Percentiles rank a stretch among this genome's conserved stretches.
phyloP scores from a whole-genome alignment of 345 rosid genomes.

The Linum usitatissimum region DNA sequence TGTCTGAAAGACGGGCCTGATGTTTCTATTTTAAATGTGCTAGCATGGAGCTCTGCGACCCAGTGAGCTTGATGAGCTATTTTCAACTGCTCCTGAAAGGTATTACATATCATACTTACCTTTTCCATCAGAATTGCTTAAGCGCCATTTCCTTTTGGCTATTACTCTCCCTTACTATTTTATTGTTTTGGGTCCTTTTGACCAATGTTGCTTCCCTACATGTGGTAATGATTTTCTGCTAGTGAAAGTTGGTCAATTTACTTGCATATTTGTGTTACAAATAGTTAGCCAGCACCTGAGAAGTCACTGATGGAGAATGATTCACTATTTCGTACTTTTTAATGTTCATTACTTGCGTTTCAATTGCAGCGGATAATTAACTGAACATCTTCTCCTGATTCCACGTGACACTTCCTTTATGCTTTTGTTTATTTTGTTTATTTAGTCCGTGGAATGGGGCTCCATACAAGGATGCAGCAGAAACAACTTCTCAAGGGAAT shows the following conservation, averaged over 20 bases:
- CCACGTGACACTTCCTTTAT: neutral
- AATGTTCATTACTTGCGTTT: slow-evolving; percentile 3
- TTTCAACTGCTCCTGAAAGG: slow-evolving; percentile 78
- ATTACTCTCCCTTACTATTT: neutral
- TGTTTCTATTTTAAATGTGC: slow-evolving; percentile 20
- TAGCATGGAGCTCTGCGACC: slow-evolving; percentile 67
- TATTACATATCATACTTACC: slow-evolving; percentile 5
- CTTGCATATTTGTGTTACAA: neutral
- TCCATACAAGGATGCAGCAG: slow-evolving; percentile 59
- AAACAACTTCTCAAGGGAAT: slow-evolving; percentile 50
- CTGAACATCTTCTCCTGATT: slow-evolving; percentile 4
- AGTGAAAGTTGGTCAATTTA: no score
- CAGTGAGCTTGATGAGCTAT: slow-evolving; percentile 54
- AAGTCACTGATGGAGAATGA: neutral
- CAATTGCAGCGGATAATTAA: neutral
- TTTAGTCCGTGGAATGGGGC: slow-evolving; percentile 63
- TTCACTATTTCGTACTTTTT: neutral
- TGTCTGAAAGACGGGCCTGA: neutral
- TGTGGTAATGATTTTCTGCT: neutral
- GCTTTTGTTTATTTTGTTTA: slow-evolving; percentile 15
- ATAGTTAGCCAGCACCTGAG: neutral
- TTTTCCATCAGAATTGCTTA: neutral
- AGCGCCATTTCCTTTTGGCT: neutral
- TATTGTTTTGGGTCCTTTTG: neutral
- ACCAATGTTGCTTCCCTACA: neutral